A percentile compares a stretch with the other conserved stretches of the same genome.
These are phyloP conservation scores for Gnetum montanum DNA, from an alignment of 75 land plant genomes.

Conservation along the genomic window DNA sequence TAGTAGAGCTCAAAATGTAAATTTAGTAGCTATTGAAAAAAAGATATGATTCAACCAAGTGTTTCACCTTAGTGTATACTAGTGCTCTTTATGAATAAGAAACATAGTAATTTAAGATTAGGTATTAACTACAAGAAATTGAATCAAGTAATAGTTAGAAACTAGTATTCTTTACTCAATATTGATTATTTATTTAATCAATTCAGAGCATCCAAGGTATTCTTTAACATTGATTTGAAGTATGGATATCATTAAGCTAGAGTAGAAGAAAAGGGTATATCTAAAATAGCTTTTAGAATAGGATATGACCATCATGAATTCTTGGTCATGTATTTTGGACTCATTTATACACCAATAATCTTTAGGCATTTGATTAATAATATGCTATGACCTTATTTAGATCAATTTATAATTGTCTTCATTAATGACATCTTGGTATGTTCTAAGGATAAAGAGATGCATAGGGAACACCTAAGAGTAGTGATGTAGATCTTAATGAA, in stretches of 20 bases:
- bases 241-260: background rate
- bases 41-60: background rate
- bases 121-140: background rate
- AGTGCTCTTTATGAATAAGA: background rate
- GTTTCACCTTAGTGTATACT: background rate
- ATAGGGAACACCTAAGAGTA: background rate
- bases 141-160: background rate
- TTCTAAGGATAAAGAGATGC: background rate
- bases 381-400: background rate
- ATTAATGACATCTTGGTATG: background rate
- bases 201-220: background rate
- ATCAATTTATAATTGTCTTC: background rate
- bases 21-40: background rate
- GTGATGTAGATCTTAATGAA: background rate
- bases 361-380: background rate
- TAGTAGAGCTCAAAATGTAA: background rate
- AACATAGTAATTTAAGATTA: background rate
- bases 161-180: background rate
- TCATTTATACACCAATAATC: background rate
- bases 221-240: background rate
- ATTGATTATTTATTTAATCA: background rate
- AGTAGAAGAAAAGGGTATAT: background rate
- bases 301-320: background rate
- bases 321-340: background rate
- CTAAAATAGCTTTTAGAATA: background rate